Conservation (phyloP, 2,329 filamentous ascomycete genomes). For the Beauveria asiatica region DNA sequence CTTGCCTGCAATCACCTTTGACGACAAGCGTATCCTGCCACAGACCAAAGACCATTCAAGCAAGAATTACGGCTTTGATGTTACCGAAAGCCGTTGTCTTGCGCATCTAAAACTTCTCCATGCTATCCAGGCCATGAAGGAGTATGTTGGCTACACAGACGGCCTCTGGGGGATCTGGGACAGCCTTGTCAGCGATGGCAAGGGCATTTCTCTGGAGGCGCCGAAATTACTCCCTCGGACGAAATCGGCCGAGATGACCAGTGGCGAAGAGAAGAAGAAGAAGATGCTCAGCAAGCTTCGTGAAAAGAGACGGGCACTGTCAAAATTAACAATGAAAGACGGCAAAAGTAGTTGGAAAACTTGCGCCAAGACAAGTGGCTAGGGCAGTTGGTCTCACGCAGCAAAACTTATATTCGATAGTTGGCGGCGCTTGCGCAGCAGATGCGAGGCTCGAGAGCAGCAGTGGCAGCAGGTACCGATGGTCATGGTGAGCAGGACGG, state of each 20-base stretch:
- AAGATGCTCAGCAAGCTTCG: conserved; percentile 42
- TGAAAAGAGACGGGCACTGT: conserved; percentile 60
- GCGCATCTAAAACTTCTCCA: conserved; percentile 67
- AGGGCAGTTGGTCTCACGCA: too few species aligned
- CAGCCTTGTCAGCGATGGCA: conserved; percentile 23
- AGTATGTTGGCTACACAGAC: conserved; percentile 57
- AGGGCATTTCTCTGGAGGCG: conserved; percentile 7
- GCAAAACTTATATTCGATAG: too few species aligned
- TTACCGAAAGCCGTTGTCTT: conserved; percentile 36
- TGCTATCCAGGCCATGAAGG: conserved; percentile 57
- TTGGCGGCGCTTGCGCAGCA: not conserved
- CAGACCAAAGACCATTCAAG: not conserved
- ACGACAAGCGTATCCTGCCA: not conserved
- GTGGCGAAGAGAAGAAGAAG: conserved; percentile 21
- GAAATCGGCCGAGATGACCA: conserved; percentile 17
- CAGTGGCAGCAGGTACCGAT: not conserved
- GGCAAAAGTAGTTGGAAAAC: not conserved
- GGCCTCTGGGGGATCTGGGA: conserved; percentile 59
- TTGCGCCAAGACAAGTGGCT: not conserved
- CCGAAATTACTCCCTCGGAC: not conserved
- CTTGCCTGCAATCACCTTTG: not conserved
- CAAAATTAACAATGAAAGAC: not conserved
- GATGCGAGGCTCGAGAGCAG: not conserved
- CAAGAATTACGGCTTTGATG: not conserved
- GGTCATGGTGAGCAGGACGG: not conserved